These are phyloP conservation scores for Coffea eugenioides DNA, from an alignment of 257 asterid genomes.

Conservation along the genomic window DNA sequence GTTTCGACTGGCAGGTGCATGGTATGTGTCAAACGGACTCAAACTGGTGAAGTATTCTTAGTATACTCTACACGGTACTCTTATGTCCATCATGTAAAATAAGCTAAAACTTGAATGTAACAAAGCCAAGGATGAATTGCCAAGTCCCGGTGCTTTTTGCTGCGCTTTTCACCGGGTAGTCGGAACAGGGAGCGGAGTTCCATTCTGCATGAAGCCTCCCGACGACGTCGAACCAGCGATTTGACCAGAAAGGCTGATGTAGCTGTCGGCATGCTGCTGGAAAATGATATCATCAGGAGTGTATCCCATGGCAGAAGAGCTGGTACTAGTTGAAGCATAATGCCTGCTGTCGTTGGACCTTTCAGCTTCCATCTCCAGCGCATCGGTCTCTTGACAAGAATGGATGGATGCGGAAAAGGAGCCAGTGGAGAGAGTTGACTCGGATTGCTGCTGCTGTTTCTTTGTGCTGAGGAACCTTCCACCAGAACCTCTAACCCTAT, in stretches of 20 bases:
- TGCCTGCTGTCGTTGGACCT: conserved; percentile 19
- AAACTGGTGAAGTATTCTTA: conserved; percentile 1
- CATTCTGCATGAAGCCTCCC: conserved; percentile 39
- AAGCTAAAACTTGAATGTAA: conserved; percentile 27
- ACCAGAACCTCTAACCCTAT: conserved; percentile 85
- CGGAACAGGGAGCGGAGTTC: conserved; percentile 53
- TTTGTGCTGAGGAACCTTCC: conserved; percentile 92
- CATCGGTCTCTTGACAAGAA: conserved; percentile 21
- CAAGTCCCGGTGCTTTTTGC: conserved; percentile 30
- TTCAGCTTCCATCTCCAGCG: conserved; percentile 15
- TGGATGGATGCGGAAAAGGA: conserved; percentile 31
- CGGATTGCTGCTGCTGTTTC: conserved; percentile 43
- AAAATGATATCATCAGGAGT: conserved; percentile 22
- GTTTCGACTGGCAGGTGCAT: neutral
- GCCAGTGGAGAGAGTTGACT: conserved; percentile 24
- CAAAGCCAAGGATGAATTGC: conserved; percentile 99
- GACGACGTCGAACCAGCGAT: conserved; percentile 38
- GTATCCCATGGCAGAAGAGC: conserved; percentile 19
- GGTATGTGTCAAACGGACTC: neutral
- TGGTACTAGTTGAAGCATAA: conserved; percentile 20
- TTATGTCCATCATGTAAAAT: neutral
- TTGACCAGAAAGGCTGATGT: conserved; percentile 27
- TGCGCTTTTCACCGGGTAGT: conserved; percentile 58
- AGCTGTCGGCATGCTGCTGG: conserved; percentile 40
- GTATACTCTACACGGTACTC: neutral